Evolutionary conservation across 2,329 filamentous ascomycete species (phyloP).

Genomic region (Talaromyces verruculosus): DNA sequence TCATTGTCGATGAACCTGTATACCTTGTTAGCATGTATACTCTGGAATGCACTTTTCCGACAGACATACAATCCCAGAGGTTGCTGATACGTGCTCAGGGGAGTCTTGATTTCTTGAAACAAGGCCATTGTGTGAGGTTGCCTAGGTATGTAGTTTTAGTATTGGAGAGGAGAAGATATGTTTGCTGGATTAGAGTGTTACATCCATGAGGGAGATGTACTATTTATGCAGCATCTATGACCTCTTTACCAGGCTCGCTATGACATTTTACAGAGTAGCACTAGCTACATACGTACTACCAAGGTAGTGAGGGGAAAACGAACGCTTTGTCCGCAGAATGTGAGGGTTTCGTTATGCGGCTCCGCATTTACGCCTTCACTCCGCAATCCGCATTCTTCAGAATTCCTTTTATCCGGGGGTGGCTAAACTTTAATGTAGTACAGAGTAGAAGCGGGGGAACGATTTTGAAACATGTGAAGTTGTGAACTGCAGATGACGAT

Average conservation of each 20-base stretch:
- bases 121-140: conserved; percentile 8
- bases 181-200: not conserved
- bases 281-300: not conserved
- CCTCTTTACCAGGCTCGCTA: not conserved
- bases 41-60: not conserved
- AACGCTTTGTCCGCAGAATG: not conserved
- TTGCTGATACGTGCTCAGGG: conserved; percentile 1
- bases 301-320: conserved; percentile 7
- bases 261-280: not conserved
- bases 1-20: conserved; percentile 71
- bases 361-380: conserved; percentile 3
- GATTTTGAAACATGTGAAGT: not conserved
- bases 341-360: not conserved
- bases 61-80: conserved; percentile 12
- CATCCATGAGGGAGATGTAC: not conserved
- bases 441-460: not conserved
- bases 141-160: not conserved
- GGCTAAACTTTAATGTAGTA: not conserved
- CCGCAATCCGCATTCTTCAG: conserved; percentile 3
- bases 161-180: not conserved
- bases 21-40: not conserved
- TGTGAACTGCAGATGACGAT: not conserved
- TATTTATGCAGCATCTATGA: conserved; percentile 13
- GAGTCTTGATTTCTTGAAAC: conserved; percentile 14
- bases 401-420: conserved; percentile 4